Percentiles rank a stretch among this genome's conserved stretches.
Conservation (phyloP, 2,329 filamentous ascomycete genomes). For the Aspergillus fumigatiaffinis region DNA sequence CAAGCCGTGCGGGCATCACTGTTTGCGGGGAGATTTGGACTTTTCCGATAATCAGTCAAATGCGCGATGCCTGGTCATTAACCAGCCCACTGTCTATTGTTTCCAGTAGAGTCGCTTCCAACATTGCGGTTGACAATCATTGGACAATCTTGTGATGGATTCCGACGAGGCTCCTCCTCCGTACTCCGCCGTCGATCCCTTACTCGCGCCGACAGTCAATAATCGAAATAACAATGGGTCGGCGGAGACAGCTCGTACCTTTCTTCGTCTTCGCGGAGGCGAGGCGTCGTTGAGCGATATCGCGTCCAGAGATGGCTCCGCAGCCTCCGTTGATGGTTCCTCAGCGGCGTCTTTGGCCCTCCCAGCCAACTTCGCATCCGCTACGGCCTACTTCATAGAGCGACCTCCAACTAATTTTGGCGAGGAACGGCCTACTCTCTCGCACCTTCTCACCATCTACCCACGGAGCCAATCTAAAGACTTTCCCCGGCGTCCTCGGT, state of each 20-base stretch:
- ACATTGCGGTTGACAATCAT: not conserved
- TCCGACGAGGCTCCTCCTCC: constrained; percentile 40
- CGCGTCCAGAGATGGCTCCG: constrained; percentile 14
- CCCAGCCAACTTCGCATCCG: constrained; percentile 33
- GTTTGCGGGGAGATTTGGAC: not conserved
- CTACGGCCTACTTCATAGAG: constrained; percentile 37
- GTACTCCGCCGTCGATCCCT: constrained; percentile 40
- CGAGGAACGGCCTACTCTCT: constrained; percentile 22
- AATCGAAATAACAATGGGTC: constrained; percentile 13
- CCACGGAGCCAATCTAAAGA: constrained; percentile 40
- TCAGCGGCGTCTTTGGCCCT: constrained; percentile 10
- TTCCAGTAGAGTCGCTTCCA: not conserved
- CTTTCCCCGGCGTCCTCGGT: constrained; percentile 40
- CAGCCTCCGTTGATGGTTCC: constrained; percentile 7
- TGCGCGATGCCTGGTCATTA: constrained; percentile 15
- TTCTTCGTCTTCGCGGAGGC: constrained; percentile 18
- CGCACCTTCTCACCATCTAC: constrained; percentile 40
- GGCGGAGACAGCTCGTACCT: constrained; percentile 9
- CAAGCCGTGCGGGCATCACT: not conserved
- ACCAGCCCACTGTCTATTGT: constrained; percentile 4
- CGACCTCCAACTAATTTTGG: constrained; percentile 26
- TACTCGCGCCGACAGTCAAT: constrained; percentile 21
- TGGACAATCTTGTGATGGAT: constrained; percentile 24
- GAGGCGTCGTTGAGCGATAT: constrained; percentile 15
- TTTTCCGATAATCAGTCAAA: not conserved